A percentile compares a stretch with the other conserved stretches of the same genome.
phyloP scores from a whole-genome alignment of 148 eudicot genomes.

The Silene uniflora region DNA sequence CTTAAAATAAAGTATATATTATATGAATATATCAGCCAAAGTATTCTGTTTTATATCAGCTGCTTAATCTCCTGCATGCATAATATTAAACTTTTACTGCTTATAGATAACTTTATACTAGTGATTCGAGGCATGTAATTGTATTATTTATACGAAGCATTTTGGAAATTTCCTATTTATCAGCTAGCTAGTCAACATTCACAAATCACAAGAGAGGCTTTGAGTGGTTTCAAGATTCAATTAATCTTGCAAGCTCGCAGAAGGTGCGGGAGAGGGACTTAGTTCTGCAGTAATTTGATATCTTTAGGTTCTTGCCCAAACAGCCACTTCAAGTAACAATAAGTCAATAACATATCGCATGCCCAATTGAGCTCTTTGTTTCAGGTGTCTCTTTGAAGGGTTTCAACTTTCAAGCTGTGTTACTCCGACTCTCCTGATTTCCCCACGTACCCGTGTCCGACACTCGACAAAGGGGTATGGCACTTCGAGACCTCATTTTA shows the following conservation, averaged over 20 bases:
- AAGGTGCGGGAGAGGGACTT: neutral
- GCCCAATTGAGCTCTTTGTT: neutral
- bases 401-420: too few species aligned
- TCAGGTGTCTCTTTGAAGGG: neutral
- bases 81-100: neutral
- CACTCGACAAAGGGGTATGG: too few species aligned
- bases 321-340: constrained; percentile 3
- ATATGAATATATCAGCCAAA: neutral
- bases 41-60: neutral
- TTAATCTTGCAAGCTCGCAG: neutral
- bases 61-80: too few species aligned
- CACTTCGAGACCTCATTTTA: too few species aligned
- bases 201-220: constrained; percentile 2
- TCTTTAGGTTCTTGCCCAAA: neutral
- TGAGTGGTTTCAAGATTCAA: neutral
- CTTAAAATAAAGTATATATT: neutral
- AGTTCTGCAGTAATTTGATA: neutral
- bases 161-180: neutral
- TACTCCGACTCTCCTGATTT: too few species aligned
- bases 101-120: neutral
- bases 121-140: neutral
- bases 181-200: neutral
- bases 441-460: too few species aligned
- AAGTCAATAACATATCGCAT: neutral
- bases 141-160: too few species aligned